These are phyloP conservation scores for Periconia sp. DNA, from an alignment of 2,329 filamentous ascomycete genomes.

Conservation along the genomic window DNA sequence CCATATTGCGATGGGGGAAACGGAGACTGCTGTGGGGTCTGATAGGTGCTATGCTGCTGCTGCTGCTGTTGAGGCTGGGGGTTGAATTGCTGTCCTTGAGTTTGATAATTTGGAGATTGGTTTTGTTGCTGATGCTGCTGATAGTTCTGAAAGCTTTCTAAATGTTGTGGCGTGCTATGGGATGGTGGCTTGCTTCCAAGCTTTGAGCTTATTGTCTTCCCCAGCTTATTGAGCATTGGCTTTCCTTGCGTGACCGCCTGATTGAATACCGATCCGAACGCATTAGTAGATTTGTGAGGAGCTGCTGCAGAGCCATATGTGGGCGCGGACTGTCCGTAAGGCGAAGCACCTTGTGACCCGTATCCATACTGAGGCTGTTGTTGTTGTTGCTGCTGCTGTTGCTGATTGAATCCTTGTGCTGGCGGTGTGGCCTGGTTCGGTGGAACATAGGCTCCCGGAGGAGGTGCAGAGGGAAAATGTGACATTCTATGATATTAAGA, in stretches of 20 bases:
- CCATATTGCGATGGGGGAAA: conserved; percentile 29
- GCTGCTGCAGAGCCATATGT: conserved; percentile 17
- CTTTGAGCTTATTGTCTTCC: conserved; percentile 44
- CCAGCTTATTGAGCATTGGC: conserved; percentile 43
- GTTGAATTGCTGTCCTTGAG: conserved; percentile 20
- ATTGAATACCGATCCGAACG: conserved; percentile 40
- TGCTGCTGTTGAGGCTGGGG: conserved; percentile 17
- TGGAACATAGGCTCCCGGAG: conserved; percentile 34
- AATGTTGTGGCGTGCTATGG: conserved; percentile 31
- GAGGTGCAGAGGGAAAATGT: conserved; percentile 37
- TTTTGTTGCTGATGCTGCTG: conserved; percentile 35
- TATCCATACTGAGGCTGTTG: conserved; percentile 24
- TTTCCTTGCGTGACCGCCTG: conserved; percentile 44
- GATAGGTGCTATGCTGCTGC: conserved; percentile 23
- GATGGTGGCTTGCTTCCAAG: conserved; percentile 32
- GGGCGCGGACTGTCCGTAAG: conserved; percentile 24
- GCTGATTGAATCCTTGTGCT: conserved; percentile 22
- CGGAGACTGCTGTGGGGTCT: conserved; percentile 31
- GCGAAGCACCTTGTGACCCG: conserved; percentile 19
- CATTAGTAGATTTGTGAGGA: conserved; percentile 22
- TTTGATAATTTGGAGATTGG: conserved; percentile 22
- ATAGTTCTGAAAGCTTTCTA: conserved; percentile 40
- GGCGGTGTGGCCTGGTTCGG: conserved; percentile 21
- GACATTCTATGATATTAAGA: conserved; percentile 28
- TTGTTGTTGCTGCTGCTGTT: conserved; percentile 22